Evolutionary conservation across 306 rosid genomes (phyloP).

Genomic region (Cucurbita moschata): DNA sequence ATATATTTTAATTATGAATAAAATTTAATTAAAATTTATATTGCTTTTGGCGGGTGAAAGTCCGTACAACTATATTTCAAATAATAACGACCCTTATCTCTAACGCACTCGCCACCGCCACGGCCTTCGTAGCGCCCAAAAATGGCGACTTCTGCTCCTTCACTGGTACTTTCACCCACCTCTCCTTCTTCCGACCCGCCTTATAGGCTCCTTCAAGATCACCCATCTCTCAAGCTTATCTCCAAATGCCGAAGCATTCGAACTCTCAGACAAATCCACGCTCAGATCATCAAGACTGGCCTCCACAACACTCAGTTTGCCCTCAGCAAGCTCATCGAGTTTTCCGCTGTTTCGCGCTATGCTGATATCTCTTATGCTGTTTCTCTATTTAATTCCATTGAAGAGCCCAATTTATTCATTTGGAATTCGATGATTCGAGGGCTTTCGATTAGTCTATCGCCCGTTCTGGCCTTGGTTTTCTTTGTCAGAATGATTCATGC

Average conservation of each 20-base stretch:
- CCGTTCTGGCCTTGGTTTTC: constrained; percentile 21
- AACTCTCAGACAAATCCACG: constrained; percentile 43
- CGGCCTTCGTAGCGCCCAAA: not conserved
- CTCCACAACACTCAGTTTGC: constrained; percentile 44
- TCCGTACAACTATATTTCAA: constrained; percentile 4
- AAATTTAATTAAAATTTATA: too few species aligned
- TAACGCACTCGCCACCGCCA: not conserved
- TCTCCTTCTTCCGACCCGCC: constrained; percentile 47
- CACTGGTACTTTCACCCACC: constrained; percentile 7
- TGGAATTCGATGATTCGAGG: constrained; percentile 72
- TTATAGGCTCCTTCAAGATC: constrained; percentile 30
- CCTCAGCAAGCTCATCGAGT: constrained; percentile 51
- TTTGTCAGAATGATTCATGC: constrained; percentile 26
- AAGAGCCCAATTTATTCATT: constrained; percentile 28
- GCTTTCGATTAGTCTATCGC: constrained; percentile 21
- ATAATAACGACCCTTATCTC: not conserved
- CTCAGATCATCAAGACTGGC: constrained; percentile 50
- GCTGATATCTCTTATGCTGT: constrained; percentile 54
- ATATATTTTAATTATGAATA: too few species aligned
- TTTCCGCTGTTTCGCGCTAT: constrained; percentile 32
- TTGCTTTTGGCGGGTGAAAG: not conserved
- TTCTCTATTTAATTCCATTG: constrained; percentile 24
- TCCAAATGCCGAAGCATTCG: constrained; percentile 37
- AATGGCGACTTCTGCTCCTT: constrained; percentile 23
- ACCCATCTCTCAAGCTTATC: constrained; percentile 41